A percentile compares a stretch with the other conserved stretches of the same genome.
phyloP scores from a whole-genome alignment of 2,329 filamentous ascomycete species.

The Diaporthe batatas region DNA sequence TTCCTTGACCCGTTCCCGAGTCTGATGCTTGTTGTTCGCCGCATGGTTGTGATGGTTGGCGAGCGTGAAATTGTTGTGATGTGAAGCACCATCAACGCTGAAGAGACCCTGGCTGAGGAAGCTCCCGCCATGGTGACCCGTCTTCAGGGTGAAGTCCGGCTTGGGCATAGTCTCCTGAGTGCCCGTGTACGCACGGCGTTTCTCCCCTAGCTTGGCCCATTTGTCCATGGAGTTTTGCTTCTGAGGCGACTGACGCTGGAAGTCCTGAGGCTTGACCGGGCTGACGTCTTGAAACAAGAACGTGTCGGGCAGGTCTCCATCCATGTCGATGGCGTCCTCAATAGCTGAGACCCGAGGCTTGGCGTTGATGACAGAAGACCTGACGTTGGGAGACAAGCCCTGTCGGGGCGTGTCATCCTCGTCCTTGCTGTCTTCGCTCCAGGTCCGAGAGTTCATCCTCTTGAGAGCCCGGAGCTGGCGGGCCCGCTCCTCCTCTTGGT shows the following conservation, averaged over 20 bases:
- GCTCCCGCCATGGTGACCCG: conserved; percentile 59
- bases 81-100: conserved; percentile 56
- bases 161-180: conserved; percentile 59
- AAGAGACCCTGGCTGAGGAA: conserved; percentile 62
- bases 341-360: conserved; percentile 55
- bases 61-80: conserved; percentile 46
- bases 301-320: conserved; percentile 75
- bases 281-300: conserved; percentile 80
- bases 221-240: conserved; percentile 80
- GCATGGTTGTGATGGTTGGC: conserved; percentile 45
- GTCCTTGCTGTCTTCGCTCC: conserved; percentile 80
- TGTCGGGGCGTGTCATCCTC: conserved; percentile 60
- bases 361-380: conserved; percentile 55
- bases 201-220: conserved; percentile 89
- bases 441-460: conserved; percentile 79
- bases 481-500: conserved; percentile 73
- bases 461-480: conserved; percentile 72
- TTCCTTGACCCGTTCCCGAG: conserved; percentile 62
- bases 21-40: conserved; percentile 55
- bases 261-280: conserved; percentile 52
- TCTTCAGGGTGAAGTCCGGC: conserved; percentile 58
- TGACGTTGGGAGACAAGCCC: conserved; percentile 57
- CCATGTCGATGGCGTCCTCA: conserved; percentile 63
- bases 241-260: conserved; percentile 70
- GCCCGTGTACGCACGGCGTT: conserved; percentile 76